A percentile compares a stretch with the other conserved stretches of the same genome.
Conservation (phyloP, 768 basidiomycete species). For the Rhodotorula taiwanensis region DNA sequence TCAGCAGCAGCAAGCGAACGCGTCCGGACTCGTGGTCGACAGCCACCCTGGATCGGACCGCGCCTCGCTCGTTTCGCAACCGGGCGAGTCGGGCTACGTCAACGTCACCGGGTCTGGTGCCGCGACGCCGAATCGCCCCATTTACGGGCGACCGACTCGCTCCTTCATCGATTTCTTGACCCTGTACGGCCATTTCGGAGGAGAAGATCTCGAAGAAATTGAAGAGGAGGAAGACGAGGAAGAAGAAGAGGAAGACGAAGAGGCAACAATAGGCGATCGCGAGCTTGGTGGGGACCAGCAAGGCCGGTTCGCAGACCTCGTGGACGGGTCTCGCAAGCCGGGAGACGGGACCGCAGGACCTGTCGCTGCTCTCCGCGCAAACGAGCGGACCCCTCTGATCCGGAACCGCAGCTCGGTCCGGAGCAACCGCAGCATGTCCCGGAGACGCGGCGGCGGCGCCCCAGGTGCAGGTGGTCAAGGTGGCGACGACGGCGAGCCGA, state of each 20-base stretch:
- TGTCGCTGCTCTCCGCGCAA: constrained; percentile 7
- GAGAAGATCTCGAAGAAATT: constrained; percentile 75
- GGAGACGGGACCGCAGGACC: too few species aligned
- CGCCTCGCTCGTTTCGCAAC: neutral
- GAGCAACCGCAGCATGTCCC: neutral
- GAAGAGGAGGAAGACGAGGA: constrained; percentile 69
- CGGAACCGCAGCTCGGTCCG: constrained; percentile 25
- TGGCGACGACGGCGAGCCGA: neutral
- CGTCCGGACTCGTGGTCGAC: too few species aligned
- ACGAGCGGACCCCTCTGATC: constrained; percentile 42
- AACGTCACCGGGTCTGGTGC: neutral
- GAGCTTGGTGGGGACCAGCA: too few species aligned
- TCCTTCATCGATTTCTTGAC: constrained; percentile 59
- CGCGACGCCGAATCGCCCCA: neutral
- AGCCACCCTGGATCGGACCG: neutral
- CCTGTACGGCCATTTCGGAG: constrained; percentile 90
- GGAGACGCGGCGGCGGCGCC: neutral
- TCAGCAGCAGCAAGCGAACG: neutral
- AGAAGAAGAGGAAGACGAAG: constrained; percentile 50
- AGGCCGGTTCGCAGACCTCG: too few species aligned
- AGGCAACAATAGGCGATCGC: too few species aligned
- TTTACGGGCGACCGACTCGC: constrained; percentile 6
- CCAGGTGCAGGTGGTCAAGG: too few species aligned
- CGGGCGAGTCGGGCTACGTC: neutral
- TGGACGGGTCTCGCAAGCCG: constrained; percentile 7